Conservation (phyloP, 1,139 yeast species). For the Magnusiomyces ingens region DNA sequence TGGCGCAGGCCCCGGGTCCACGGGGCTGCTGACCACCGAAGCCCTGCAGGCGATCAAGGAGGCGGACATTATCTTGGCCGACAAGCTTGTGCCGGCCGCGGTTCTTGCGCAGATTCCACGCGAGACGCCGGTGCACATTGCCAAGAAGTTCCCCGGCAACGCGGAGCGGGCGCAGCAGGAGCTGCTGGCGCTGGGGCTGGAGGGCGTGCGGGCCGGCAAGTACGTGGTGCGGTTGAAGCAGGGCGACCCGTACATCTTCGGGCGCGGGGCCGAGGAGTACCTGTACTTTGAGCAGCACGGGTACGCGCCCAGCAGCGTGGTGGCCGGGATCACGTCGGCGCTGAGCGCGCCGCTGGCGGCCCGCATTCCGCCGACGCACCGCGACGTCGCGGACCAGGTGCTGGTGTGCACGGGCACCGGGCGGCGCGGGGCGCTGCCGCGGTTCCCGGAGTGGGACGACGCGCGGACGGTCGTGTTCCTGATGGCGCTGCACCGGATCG, state of each 20-base stretch:
- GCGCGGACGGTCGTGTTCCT: slow-evolving; percentile 79
- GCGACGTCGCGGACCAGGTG: slow-evolving; percentile 90
- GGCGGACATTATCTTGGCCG: slow-evolving; percentile 84
- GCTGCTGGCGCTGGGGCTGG: slow-evolving; percentile 61
- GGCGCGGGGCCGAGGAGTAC: slow-evolving; percentile 94
- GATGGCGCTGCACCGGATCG: slow-evolving; percentile 84
- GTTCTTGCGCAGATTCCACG: slow-evolving; percentile 76
- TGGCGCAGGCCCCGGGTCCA: slow-evolving; percentile 94
- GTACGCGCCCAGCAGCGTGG: slow-evolving; percentile 47
- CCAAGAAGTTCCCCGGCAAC: slow-evolving; percentile 93
- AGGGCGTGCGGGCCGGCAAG: slow-evolving; percentile 55
- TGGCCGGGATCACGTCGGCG: slow-evolving; percentile 90
- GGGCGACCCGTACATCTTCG: slow-evolving; percentile 96
- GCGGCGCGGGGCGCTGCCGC: slow-evolving; percentile 74
- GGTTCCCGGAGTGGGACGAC: slow-evolving; percentile 63
- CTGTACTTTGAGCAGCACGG: slow-evolving; percentile 62
- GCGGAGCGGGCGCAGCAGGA: slow-evolving; percentile 93
- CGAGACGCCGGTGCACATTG: slow-evolving; percentile 70
- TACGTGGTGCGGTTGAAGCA: slow-evolving; percentile 87
- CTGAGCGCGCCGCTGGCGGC: slow-evolving; percentile 85
- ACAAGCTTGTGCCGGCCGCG: slow-evolving; percentile 84
- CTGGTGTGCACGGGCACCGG: slow-evolving; percentile 94
- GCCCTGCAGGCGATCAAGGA: slow-evolving; percentile 73
- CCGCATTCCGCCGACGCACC: slow-evolving; percentile 82
- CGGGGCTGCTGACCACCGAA: slow-evolving; percentile 73